These are phyloP conservation scores for Athelia sp. DNA, from an alignment of 1,284 basidiomycete species.

Conservation along the genomic window DNA sequence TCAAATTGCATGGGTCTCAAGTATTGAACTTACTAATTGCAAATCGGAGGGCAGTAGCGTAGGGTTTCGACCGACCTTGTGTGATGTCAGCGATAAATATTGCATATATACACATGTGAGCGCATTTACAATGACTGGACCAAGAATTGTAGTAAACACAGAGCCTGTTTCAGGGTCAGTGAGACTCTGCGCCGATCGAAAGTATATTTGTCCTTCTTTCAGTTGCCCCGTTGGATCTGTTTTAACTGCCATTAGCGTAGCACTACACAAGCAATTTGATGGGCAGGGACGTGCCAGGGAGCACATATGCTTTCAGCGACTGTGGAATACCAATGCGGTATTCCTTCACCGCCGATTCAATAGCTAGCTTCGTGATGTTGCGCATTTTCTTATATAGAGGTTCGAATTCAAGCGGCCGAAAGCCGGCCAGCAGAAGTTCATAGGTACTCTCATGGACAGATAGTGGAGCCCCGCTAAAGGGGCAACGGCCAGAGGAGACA, in stretches of 20 bases:
- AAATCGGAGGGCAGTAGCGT: constrained; percentile 59
- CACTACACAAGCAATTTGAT: too few species aligned
- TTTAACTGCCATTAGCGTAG: too few species aligned
- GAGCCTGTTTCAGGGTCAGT: not conserved
- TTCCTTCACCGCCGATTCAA: constrained; percentile 46
- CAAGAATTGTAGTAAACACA: constrained; percentile 27
- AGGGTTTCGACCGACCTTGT: constrained; percentile 48
- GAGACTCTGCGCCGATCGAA: constrained; percentile 32
- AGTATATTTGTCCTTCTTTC: constrained; percentile 49
- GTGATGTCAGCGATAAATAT: not conserved
- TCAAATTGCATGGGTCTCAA: too few species aligned
- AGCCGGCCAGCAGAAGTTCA: constrained; percentile 58
- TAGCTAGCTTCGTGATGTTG: constrained; percentile 36
- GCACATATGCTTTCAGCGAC: constrained; percentile 51
- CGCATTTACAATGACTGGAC: constrained; percentile 46
- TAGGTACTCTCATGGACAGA: constrained; percentile 43
- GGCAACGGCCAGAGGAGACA: constrained; percentile 31
- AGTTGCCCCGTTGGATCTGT: constrained; percentile 54
- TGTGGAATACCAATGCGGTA: constrained; percentile 52
- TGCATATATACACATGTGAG: not conserved
- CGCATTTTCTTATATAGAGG: constrained; percentile 43
- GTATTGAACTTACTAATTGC: constrained; percentile 55
- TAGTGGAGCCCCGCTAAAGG: constrained; percentile 30
- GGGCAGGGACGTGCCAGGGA: constrained; percentile 66
- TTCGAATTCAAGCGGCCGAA: constrained; percentile 37